These are phyloP conservation scores for Pichia sp. DNA, from an alignment of 1,139 yeast genomes.

Conservation along the genomic window DNA sequence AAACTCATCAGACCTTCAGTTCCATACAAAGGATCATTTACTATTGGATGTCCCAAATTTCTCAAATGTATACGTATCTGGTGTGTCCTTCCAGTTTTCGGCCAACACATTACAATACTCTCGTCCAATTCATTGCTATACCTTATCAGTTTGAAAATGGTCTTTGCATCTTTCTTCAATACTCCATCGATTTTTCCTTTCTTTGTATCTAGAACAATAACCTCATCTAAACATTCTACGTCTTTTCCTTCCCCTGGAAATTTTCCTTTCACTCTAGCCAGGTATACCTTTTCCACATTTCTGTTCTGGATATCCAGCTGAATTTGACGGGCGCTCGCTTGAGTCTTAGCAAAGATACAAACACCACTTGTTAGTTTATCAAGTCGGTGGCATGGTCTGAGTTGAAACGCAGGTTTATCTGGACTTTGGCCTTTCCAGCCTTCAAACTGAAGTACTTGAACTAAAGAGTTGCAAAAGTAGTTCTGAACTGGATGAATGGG, in stretches of 20 bases:
- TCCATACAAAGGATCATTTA: constrained; percentile 55
- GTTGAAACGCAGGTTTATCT: constrained; percentile 12
- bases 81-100: constrained; percentile 69
- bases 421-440: constrained; percentile 8
- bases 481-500: constrained; percentile 78
- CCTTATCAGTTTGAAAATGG: constrained; percentile 30
- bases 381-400: constrained; percentile 59
- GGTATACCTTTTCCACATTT: constrained; percentile 38
- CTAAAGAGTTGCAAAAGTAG: constrained; percentile 50
- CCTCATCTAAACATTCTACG: constrained; percentile 18
- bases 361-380: constrained; percentile 75
- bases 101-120: constrained; percentile 55
- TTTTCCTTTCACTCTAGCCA: constrained; percentile 55
- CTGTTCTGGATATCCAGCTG: constrained; percentile 37
- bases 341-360: constrained; percentile 47
- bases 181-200: constrained; percentile 23
- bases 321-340: constrained; percentile 34
- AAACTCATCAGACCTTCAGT: constrained; percentile 4
- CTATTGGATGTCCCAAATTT: constrained; percentile 58
- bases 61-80: constrained; percentile 74
- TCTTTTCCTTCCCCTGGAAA: constrained; percentile 34
- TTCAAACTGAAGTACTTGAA: constrained; percentile 46
- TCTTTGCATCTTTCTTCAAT: constrained; percentile 29
- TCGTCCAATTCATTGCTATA: constrained; percentile 32
- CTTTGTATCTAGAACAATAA: constrained; percentile 23